Evolutionary conservation across 2,329 filamentous ascomycete genomes (phyloP).

Genomic region (Ophiostoma sp.): DNA sequence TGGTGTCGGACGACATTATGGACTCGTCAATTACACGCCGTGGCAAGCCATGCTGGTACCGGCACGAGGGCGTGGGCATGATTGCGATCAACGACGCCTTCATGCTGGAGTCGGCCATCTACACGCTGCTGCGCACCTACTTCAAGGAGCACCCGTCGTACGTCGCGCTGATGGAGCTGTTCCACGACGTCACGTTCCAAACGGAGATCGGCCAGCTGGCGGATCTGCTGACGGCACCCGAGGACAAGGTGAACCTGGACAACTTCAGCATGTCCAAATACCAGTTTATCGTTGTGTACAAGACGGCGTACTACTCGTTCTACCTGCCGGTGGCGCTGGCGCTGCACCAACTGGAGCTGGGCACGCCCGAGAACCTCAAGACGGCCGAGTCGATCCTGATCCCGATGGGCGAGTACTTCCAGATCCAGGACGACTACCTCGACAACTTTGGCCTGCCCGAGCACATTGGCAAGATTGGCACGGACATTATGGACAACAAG

Average conservation of each 20-base stretch:
- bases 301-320: slow-evolving; percentile 99
- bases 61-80: slow-evolving; percentile 81
- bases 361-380: slow-evolving; percentile 82
- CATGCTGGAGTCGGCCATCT: slow-evolving; percentile 88
- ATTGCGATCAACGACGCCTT: slow-evolving; percentile 98
- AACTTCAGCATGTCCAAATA: slow-evolving; percentile 97
- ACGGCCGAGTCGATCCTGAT: slow-evolving; percentile 88
- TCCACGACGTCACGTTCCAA: slow-evolving; percentile 90
- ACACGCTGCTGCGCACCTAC: slow-evolving; percentile 84
- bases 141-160: slow-evolving; percentile 85
- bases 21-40: slow-evolving; percentile 91
- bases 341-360: slow-evolving; percentile 76
- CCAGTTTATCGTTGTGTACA: slow-evolving; percentile 98
- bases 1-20: slow-evolving; percentile 99
- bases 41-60: slow-evolving; percentile 95
- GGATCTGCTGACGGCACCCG: slow-evolving; percentile 90
- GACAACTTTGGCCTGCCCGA: slow-evolving; percentile 94
- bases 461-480: slow-evolving; percentile 96
- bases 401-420: slow-evolving; percentile 97
- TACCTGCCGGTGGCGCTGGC: slow-evolving; percentile 94
- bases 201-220: slow-evolving; percentile 94
- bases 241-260: slow-evolving; percentile 85
- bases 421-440: slow-evolving; percentile 97
- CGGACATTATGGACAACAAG: slow-evolving; percentile 99
- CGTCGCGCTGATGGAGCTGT: slow-evolving; percentile 86